Evolutionary conservation across 257 asterid species (phyloP), one percentile per base, ranked within the genome.

Genomic region (Verbena officinalis): DNA sequence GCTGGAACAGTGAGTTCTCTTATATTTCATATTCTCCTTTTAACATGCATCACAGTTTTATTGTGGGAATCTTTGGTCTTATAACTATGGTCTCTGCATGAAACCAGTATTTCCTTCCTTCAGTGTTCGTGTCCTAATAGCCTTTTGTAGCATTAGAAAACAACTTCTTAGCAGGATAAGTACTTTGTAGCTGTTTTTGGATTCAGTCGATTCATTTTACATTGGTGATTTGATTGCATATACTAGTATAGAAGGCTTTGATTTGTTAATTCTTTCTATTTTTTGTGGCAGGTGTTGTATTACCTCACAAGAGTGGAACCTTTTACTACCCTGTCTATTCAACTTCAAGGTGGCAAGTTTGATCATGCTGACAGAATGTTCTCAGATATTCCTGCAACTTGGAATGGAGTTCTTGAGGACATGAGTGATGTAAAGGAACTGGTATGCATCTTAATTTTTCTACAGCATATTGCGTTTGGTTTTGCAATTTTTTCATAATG

Each of bases 301-400:
- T 93, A 90, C 83, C 99, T 93, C 65, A 68, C 83, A 43, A 85
- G 99, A 77, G 62, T 93, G 71, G 99, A 93, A 76, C 99, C 99
- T 70, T 93, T 90, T 80, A 93, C 99, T 59, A 93, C 99, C 57
- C 90, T 93, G 22, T 87, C 99, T 46, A 83, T 90, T 77, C 99
- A 93, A 76, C 95, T 93, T 56, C 99, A 93, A 90, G 99, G 99
- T 49, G 99, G 96, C 72, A 90, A 84, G 72, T 93, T 93, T 63
- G 99, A 93, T 83, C 99, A 93, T 75, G 97, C 97, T 65, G 99
- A 93, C 77, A 87, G 99, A 79, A 86, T 93, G 99, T 93, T 93
- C 75, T 81, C 84, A 14, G 97, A 93, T 80, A 83, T 93, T 72
- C 79, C 80, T 82, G 95, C 95, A 45, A 90, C 99, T 15, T 93